phyloP scores from a whole-genome alignment of 2,329 filamentous ascomycete species.

The Thermoascus crustaceus region DNA sequence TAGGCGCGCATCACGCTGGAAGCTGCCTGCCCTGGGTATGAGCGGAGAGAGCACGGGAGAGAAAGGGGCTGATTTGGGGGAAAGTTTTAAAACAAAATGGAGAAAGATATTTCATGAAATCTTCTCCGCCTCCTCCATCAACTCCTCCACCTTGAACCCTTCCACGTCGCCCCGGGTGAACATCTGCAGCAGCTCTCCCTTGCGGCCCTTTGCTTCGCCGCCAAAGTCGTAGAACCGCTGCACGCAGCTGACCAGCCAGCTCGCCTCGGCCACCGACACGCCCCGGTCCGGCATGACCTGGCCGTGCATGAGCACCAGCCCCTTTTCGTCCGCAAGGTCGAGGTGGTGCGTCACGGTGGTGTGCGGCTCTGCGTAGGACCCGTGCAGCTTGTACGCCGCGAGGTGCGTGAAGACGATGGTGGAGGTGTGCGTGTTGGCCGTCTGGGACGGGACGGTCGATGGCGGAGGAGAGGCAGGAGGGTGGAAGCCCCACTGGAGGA shows the following conservation, averaged over 20 bases:
- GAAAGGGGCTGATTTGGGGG: no score
- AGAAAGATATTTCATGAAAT: slow-evolving; percentile 29
- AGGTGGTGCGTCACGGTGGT: slow-evolving; percentile 89
- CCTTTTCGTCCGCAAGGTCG: slow-evolving; percentile 66
- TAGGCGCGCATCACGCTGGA: no score
- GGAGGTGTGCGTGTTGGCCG: slow-evolving; percentile 49
- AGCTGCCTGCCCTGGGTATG: no score
- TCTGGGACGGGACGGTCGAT: slow-evolving; percentile 19
- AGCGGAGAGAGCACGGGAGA: background rate
- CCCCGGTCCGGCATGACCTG: slow-evolving; percentile 67
- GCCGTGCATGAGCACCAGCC: slow-evolving; percentile 79
- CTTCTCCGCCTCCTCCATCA: slow-evolving; percentile 85
- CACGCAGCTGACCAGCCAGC: slow-evolving; percentile 83
- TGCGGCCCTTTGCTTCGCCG: slow-evolving; percentile 51
- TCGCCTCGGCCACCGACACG: slow-evolving; percentile 70
- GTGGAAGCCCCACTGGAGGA: slow-evolving; percentile 93
- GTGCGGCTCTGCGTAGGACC: slow-evolving; percentile 83
- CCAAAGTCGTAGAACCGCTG: slow-evolving; percentile 76
- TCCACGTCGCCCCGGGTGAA: slow-evolving; percentile 68
- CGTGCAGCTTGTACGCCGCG: slow-evolving; percentile 83
- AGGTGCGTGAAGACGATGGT: slow-evolving; percentile 90
- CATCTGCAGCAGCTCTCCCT: slow-evolving; percentile 66
- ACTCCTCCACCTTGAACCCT: slow-evolving; percentile 71
- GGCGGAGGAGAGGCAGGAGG: slow-evolving; percentile 38
- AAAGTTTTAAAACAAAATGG: no score